These are phyloP conservation scores for Cyclotella choctawhatcheeana DNA, from an alignment of 108 stramenopile species.

Conservation along the genomic window DNA sequence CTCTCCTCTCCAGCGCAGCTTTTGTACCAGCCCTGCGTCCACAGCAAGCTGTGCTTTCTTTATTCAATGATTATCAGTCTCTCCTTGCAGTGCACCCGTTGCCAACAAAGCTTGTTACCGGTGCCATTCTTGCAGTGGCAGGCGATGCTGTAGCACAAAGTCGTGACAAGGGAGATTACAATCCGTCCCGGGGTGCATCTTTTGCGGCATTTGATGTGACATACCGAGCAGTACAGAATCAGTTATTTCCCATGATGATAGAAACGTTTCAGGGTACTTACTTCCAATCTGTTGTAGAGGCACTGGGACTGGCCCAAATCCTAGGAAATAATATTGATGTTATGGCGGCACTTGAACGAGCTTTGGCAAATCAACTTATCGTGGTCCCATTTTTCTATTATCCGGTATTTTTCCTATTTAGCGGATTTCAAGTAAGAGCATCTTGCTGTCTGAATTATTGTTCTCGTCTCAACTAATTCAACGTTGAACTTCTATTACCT, in stretches of 20 bases:
- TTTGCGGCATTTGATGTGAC: constrained; percentile 72
- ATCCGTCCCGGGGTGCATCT: constrained; percentile 27
- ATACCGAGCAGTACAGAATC: constrained; percentile 72
- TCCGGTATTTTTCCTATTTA: constrained; percentile 69
- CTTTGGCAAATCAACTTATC: constrained; percentile 69
- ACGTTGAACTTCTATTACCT: too few relatives aligned
- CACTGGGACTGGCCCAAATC: constrained; percentile 14
- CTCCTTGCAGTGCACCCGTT: not conserved
- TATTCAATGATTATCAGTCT: constrained; percentile 1
- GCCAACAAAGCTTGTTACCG: constrained; percentile 6
- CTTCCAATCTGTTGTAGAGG: constrained; percentile 29
- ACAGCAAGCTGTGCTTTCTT: not conserved
- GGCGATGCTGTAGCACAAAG: constrained; percentile 2
- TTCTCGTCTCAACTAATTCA: too few relatives aligned
- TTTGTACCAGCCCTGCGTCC: not conserved
- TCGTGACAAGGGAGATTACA: not conserved
- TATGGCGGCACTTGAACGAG: constrained; percentile 63
- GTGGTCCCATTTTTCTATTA: constrained; percentile 80
- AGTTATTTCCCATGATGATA: constrained; percentile 65
- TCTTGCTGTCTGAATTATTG: too few relatives aligned
- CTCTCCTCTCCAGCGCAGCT: not conserved
- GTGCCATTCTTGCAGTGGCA: not conserved
- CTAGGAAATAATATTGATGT: constrained; percentile 23
- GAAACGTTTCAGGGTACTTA: constrained; percentile 61
- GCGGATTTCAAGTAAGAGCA: constrained; percentile 54